phyloP scores from a whole-genome alignment of 2,329 filamentous ascomycete species.

The Colletotrichum destructivum region DNA sequence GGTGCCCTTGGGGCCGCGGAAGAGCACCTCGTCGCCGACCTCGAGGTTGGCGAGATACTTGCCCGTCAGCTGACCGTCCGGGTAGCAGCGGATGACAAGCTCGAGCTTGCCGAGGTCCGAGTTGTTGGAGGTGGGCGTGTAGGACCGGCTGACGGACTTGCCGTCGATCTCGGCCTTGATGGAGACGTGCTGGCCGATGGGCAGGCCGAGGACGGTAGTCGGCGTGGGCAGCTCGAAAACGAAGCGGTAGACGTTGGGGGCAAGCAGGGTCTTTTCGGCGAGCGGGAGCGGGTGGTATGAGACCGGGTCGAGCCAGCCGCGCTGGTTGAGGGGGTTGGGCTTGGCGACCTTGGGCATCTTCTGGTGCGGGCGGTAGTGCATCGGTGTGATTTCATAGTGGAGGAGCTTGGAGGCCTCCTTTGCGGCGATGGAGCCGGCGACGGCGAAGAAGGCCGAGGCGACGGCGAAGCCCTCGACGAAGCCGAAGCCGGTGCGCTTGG shows the following conservation, averaged over 20 bases:
- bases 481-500: slow-evolving; percentile 47
- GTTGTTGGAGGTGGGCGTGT: slow-evolving; percentile 69
- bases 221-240: slow-evolving; percentile 63
- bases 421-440: slow-evolving; percentile 50
- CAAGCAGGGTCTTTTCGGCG: slow-evolving; percentile 54
- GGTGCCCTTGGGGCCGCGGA: slow-evolving; percentile 71
- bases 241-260: slow-evolving; percentile 62
- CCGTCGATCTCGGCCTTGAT: slow-evolving; percentile 64
- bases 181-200: slow-evolving; percentile 70
- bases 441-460: slow-evolving; percentile 52
- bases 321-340: slow-evolving; percentile 55
- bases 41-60: slow-evolving; percentile 63
- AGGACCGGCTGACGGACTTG: slow-evolving; percentile 64
- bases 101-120: slow-evolving; percentile 64
- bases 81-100: slow-evolving; percentile 67
- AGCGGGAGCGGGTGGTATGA: slow-evolving; percentile 64
- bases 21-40: slow-evolving; percentile 64
- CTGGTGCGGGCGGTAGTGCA: slow-evolving; percentile 55
- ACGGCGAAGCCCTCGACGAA: slow-evolving; percentile 57
- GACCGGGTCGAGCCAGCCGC: slow-evolving; percentile 66
- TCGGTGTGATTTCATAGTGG: slow-evolving; percentile 51
- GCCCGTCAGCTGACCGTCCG: slow-evolving; percentile 65
- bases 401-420: slow-evolving; percentile 51
- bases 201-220: slow-evolving; percentile 65
- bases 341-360: slow-evolving; percentile 56